These are phyloP conservation scores for Nevesoporus exiguus DNA, from an alignment of 768 basidiomycete genomes.

Conservation along the genomic window DNA sequence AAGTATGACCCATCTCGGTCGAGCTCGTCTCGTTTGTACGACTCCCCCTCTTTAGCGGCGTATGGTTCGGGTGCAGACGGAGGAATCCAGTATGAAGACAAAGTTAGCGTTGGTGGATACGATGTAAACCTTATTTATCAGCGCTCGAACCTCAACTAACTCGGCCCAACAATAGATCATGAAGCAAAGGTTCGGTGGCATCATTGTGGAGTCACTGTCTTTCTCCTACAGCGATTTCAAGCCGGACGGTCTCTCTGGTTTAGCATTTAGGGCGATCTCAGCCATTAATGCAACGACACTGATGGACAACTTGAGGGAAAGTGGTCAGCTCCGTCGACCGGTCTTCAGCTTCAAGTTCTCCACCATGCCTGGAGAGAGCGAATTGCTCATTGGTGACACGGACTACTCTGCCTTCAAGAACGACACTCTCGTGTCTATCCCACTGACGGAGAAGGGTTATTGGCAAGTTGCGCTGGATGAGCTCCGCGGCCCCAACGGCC, in stretches of 20 bases:
- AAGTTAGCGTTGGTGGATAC: slow-evolving; percentile 34
- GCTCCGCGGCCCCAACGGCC: neutral
- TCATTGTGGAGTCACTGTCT: neutral
- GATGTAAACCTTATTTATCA: slow-evolving; percentile 17
- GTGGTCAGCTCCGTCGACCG: slow-evolving; percentile 12
- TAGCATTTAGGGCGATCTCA: slow-evolving; percentile 40
- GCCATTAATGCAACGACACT: slow-evolving; percentile 30
- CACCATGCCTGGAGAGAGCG: slow-evolving; percentile 13
- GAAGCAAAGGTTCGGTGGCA: slow-evolving; percentile 31
- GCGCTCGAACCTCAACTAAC: neutral
- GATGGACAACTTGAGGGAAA: slow-evolving; percentile 40
- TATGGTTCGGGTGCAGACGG: slow-evolving; percentile 39
- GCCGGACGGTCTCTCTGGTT: slow-evolving; percentile 39
- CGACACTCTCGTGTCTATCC: slow-evolving; percentile 37
- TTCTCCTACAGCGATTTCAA: neutral
- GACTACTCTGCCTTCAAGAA: slow-evolving; percentile 48
- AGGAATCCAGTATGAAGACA: slow-evolving; percentile 36
- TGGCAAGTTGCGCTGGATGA: slow-evolving; percentile 34
- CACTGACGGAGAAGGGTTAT: slow-evolving; percentile 29
- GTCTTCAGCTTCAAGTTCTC: slow-evolving; percentile 49
- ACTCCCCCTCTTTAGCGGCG: slow-evolving; percentile 22
- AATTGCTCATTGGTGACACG: slow-evolving; percentile 27
- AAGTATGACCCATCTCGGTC: slow-evolving; percentile 26
- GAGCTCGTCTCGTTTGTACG: slow-evolving; percentile 19
- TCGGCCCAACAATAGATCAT: slow-evolving; percentile 20